These are phyloP conservation scores for Pharnaceum exiguum DNA, from an alignment of 148 eudicot species.

Conservation along the genomic window DNA sequence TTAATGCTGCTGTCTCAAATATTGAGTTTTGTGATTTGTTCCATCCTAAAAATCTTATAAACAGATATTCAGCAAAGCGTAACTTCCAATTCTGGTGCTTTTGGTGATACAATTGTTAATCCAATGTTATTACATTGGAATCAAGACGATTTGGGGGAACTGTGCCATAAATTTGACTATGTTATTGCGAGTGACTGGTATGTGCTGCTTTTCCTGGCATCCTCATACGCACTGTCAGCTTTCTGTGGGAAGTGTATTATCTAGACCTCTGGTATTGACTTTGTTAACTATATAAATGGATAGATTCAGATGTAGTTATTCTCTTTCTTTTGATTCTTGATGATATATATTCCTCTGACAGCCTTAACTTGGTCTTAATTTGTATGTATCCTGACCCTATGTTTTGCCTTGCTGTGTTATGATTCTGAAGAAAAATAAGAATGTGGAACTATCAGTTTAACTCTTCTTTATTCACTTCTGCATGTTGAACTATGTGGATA, in stretches of 20 bases:
- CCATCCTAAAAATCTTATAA: slow-evolving; percentile 34
- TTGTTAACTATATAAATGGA: neutral
- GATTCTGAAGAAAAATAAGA: no score
- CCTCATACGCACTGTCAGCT: neutral
- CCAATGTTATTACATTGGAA: slow-evolving; percentile 78
- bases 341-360: neutral
- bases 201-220: slow-evolving; percentile 4
- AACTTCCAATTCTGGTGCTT: slow-evolving; percentile 46
- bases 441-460: no score
- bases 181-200: slow-evolving; percentile 95
- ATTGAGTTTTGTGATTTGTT: neutral
- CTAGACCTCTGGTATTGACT: neutral
- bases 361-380: neutral
- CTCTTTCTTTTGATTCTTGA: neutral
- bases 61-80: slow-evolving; percentile 77
- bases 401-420: no score
- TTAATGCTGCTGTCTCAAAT: no score
- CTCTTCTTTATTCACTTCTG: no score
- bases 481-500: no score
- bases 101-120: slow-evolving; percentile 57
- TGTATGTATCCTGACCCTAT: no score
- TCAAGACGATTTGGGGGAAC: slow-evolving; percentile 31
- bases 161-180: slow-evolving; percentile 52
- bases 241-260: neutral
- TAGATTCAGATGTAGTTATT: neutral